A percentile compares a stretch with the other conserved stretches of the same genome.
Evolutionary conservation across 768 basidiomycete genomes (phyloP).

Genomic region (Tylopilus felleus): DNA sequence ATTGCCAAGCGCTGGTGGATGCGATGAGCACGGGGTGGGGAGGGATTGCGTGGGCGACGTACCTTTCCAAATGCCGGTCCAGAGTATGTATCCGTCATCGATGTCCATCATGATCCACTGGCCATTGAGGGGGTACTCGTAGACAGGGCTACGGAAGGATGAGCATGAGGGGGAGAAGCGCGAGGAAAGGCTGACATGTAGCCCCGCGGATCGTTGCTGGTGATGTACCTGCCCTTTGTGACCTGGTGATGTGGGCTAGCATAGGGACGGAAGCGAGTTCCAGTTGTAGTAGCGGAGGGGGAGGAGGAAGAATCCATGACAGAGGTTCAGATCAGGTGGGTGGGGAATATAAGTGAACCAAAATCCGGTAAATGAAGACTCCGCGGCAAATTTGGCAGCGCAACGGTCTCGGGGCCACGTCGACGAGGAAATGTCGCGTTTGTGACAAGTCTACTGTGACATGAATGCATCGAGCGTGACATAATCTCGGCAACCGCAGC

Average conservation of each 20-base stretch:
- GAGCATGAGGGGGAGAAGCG: neutral
- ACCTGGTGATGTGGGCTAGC: slow-evolving; percentile 77
- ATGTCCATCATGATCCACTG: slow-evolving; percentile 97
- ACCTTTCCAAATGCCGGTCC: slow-evolving; percentile 97
- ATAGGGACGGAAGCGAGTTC: slow-evolving; percentile 59
- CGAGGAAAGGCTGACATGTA: slow-evolving; percentile 62
- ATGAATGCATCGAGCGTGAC: slow-evolving; percentile 24
- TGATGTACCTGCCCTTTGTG: slow-evolving; percentile 84
- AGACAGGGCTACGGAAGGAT: slow-evolving; percentile 59
- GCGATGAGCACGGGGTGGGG: slow-evolving; percentile 10
- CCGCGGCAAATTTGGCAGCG: slow-evolving; percentile 31
- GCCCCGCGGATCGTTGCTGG: slow-evolving; percentile 82
- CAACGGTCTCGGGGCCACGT: slow-evolving; percentile 34
- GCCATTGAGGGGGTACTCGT: slow-evolving; percentile 84
- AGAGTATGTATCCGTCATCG: slow-evolving; percentile 87
- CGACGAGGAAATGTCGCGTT: slow-evolving; percentile 34
- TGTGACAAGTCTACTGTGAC: slow-evolving; percentile 26
- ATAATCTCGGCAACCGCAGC: slow-evolving; percentile 33
- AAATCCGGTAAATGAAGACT: slow-evolving; percentile 26
- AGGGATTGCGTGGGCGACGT: slow-evolving; percentile 9
- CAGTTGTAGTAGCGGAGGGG: slow-evolving; percentile 31
- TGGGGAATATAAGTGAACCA: slow-evolving; percentile 18
- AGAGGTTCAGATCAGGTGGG: slow-evolving; percentile 6
- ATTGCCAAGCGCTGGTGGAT: slow-evolving; percentile 66
- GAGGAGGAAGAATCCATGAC: slow-evolving; percentile 43